Evolutionary conservation across 148 eudicot genomes (phyloP).

Genomic region (Dysphania ambrosioides): DNA sequence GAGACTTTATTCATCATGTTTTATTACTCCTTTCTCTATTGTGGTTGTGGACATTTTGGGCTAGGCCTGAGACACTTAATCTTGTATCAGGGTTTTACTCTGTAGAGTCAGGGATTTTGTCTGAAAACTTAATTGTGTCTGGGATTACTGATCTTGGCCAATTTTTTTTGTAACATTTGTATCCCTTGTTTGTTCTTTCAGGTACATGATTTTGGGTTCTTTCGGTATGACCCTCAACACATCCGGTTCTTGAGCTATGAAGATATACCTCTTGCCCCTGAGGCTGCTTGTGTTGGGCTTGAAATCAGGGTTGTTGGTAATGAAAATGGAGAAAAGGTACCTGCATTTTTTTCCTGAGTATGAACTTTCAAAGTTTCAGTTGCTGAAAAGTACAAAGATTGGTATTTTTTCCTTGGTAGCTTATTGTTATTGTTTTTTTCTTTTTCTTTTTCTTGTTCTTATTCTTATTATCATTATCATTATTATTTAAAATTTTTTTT

Average conservation of each 20-base stretch:
- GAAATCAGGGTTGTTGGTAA: slow-evolving; percentile 98
- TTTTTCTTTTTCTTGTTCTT: neutral
- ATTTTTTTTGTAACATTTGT: slow-evolving; percentile 8
- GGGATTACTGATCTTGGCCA: neutral
- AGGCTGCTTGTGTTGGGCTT: slow-evolving; percentile 94
- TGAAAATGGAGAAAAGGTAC: slow-evolving; percentile 99
- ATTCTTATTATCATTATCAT: too few relatives aligned
- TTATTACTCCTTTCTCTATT: neutral
- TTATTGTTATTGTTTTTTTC: neutral
- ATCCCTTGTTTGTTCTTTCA: slow-evolving; percentile 24
- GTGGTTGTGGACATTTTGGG: neutral
- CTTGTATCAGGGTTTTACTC: neutral
- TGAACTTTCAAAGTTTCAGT: too few relatives aligned
- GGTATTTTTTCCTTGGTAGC: neutral
- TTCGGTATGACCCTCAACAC: slow-evolving; percentile 83
- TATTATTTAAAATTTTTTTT: too few relatives aligned
- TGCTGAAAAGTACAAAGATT: neutral
- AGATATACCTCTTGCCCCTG: slow-evolving; percentile 98
- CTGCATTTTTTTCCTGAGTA: neutral
- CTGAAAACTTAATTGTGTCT: neutral
- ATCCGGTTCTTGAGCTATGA: slow-evolving; percentile 85
- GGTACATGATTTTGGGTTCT: slow-evolving; percentile 99
- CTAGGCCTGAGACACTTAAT: too few relatives aligned
- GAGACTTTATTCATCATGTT: neutral
- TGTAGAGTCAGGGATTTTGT: neutral